Evolutionary conservation across 192 early-diverging fungal genomes (phyloP).

Genomic region (Linnemannia elongata): DNA sequence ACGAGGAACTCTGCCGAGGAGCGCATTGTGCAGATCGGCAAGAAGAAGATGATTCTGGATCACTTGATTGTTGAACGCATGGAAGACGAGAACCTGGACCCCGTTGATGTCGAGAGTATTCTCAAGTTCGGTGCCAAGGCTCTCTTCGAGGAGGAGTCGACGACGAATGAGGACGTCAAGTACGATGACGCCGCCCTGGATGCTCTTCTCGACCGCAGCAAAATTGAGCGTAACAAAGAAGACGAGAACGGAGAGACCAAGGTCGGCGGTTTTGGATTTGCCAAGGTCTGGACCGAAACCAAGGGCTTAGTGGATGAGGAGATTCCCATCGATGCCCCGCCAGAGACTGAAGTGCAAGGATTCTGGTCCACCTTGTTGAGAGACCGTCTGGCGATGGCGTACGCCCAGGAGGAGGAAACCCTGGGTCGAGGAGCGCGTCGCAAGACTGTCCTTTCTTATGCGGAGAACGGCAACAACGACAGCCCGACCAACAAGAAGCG

Average conservation of each 20-base stretch:
- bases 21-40: constrained; percentile 80
- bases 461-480: constrained; percentile 53
- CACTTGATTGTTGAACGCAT: constrained; percentile 82
- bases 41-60: constrained; percentile 81
- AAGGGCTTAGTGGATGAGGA: constrained; percentile 59
- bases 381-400: constrained; percentile 44
- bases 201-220: constrained; percentile 69
- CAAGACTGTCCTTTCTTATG: constrained; percentile 53
- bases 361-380: constrained; percentile 54
- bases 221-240: constrained; percentile 55
- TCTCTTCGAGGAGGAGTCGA: constrained; percentile 73
- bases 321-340: constrained; percentile 39
- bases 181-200: constrained; percentile 74
- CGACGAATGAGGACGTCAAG: constrained; percentile 59
- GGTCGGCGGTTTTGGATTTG: constrained; percentile 68
- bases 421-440: constrained; percentile 50
- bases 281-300: constrained; percentile 75
- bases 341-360: constrained; percentile 46
- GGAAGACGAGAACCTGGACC: constrained; percentile 68
- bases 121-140: constrained; percentile 78
- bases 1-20: constrained; percentile 76
- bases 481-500: constrained; percentile 41
- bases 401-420: constrained; percentile 43
- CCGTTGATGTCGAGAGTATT: constrained; percentile 72
- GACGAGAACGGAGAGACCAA: constrained; percentile 55